Conservation (phyloP, 768 basidiomycete species). For the Boletellus emodensis region DNA sequence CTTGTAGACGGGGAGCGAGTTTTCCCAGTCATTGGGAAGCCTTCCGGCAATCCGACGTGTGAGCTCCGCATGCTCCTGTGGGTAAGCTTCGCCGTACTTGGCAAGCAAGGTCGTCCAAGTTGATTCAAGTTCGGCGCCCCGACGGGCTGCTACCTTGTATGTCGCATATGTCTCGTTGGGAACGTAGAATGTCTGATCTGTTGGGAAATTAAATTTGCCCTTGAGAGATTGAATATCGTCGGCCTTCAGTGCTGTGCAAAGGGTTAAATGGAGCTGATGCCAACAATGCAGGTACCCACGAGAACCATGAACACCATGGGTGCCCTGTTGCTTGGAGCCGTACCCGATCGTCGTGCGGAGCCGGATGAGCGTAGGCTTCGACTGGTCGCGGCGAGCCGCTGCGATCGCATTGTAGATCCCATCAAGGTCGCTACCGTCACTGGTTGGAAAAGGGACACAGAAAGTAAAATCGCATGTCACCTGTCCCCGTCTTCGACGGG, state of each 20-base stretch:
- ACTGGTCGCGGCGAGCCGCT: conserved; percentile 68
- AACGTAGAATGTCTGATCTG: conserved; percentile 73
- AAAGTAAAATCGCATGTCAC: conserved; percentile 36
- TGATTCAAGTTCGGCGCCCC: conserved; percentile 69
- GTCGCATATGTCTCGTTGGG: conserved; percentile 66
- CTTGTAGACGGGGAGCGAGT: conserved; percentile 80
- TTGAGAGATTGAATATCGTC: conserved; percentile 86
- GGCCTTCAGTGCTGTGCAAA: conserved; percentile 71
- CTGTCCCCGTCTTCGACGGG: conserved; percentile 75
- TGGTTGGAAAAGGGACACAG: conserved; percentile 8
- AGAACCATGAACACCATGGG: conserved; percentile 91
- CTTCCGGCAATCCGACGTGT: conserved; percentile 78
- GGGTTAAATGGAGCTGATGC: conserved; percentile 3
- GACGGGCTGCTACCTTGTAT: conserved; percentile 63
- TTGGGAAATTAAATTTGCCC: conserved; percentile 77
- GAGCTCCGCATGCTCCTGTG: conserved; percentile 82
- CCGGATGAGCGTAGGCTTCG: conserved; percentile 84
- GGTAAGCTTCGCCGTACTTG: conserved; percentile 73
- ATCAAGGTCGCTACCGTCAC: conserved; percentile 59
- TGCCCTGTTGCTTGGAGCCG: conserved; percentile 90
- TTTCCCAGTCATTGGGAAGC: conserved; percentile 86
- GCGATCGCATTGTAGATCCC: conserved; percentile 76
- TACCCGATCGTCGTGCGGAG: conserved; percentile 90
- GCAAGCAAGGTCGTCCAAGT: conserved; percentile 70
- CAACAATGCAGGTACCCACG: conserved; percentile 51